Conservation (phyloP, 1,284 basidiomycete species). For the Tylopilus orsonianus region DNA sequence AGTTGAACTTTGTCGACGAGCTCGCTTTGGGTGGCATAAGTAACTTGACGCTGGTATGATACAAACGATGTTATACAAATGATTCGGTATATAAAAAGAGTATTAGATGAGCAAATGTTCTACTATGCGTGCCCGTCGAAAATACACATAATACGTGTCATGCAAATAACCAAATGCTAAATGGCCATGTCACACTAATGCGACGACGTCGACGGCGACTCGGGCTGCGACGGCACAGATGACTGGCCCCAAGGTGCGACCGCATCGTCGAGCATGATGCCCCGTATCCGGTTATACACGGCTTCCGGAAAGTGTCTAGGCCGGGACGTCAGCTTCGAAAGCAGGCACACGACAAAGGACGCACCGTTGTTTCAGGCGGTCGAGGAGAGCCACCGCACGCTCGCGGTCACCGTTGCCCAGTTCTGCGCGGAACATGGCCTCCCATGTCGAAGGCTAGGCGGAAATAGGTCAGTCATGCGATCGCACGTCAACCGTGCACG, state of each 20-base stretch:
- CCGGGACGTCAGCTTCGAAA: conserved; percentile 2
- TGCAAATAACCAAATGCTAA: not conserved
- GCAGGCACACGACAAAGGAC: conserved; percentile 22
- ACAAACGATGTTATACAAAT: too few relatives aligned
- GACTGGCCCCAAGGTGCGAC: conserved; percentile 34
- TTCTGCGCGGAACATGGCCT: conserved; percentile 94
- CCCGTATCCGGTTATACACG: conserved; percentile 65
- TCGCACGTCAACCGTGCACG: not conserved
- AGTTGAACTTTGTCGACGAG: conserved; percentile 56
- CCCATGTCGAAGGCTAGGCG: conserved; percentile 81
- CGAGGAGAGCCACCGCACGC: conserved; percentile 69
- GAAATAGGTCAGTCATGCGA: conserved; percentile 4
- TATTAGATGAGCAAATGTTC: not conserved
- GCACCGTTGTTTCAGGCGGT: conserved; percentile 74
- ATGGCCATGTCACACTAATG: not conserved
- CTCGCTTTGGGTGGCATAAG: too few relatives aligned
- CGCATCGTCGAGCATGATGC: conserved; percentile 59
- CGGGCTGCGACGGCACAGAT: conserved; percentile 10
- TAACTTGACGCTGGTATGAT: too few relatives aligned
- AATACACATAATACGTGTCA: too few relatives aligned
- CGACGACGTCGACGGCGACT: conserved; percentile 5
- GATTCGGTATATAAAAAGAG: too few relatives aligned
- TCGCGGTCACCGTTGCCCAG: conserved; percentile 75
- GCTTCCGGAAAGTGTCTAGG: conserved; percentile 69
- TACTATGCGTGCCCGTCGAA: too few relatives aligned